These are phyloP conservation scores for Lignosus rhinocerotis DNA, from an alignment of 1,284 basidiomycete species.

Conservation along the genomic window DNA sequence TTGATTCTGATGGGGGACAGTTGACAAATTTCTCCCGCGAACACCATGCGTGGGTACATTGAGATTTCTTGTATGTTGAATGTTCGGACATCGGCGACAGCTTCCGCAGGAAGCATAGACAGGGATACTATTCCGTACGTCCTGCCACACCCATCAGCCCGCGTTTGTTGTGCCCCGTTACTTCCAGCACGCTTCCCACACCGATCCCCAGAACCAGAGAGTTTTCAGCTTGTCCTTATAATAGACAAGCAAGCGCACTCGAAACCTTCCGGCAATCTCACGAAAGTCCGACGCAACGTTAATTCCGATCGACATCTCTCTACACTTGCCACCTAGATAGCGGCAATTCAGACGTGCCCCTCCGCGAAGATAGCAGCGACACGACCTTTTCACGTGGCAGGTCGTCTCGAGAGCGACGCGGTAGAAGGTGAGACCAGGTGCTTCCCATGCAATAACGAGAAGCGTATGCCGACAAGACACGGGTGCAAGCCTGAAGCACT, in stretches of 20 bases:
- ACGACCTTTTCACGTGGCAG: not conserved
- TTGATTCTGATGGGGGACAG: not conserved
- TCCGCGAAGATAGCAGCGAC: not conserved
- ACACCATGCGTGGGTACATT: not conserved
- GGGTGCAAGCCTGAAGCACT: not conserved
- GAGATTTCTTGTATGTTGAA: not conserved
- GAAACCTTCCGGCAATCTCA: not conserved
- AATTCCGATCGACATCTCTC: not conserved
- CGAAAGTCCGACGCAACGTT: not conserved
- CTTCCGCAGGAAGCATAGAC: not conserved
- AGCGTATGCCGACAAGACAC: not conserved
- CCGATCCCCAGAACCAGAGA: no score
- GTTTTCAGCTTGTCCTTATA: no score
- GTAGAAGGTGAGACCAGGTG: not conserved
- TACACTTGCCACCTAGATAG: not conserved
- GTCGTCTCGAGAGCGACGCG: not conserved
- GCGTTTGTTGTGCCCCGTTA: no score
- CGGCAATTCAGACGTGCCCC: not conserved
- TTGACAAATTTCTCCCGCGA: not conserved
- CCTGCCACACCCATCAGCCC: not conserved
- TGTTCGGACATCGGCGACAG: not conserved
- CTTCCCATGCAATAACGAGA: slow-evolving; percentile 3
- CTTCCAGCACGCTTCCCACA: no score
- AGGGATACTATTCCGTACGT: not conserved
- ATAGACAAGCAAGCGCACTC: not conserved